Base-by-base conservation (phyloP, 768 basidiomycete genomes). In the Macrocybe gigantea region DNA sequence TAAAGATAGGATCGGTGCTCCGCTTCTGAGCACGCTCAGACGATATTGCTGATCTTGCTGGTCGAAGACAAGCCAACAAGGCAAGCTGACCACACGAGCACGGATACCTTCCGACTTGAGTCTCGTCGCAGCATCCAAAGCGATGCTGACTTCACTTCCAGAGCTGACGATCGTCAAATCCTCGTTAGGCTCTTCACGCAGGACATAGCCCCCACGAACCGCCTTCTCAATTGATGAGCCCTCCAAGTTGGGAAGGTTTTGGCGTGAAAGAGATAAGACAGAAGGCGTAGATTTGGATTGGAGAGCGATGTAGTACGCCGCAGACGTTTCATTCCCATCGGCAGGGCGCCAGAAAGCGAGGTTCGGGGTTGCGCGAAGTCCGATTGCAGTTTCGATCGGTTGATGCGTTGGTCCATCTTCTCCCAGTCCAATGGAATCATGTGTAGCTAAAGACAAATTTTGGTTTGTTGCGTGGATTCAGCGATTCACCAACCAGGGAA, bases 361-460 rank as follows among this genome's bases (percentile, higher is more conserved):
- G 73, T 97, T 95, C 57, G 94, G 94, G 39, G 82, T 81, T 9
- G 94, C 87, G 55, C 94, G 88, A 65, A 96, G 74, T 66, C 85
- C 88, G 38, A 80, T 82, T 50, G 79, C 87, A 31, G 90, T 92
- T 71, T 96, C 93, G 43, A 96, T 75, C 45, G 94, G 94, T 66
- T 96, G 93, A 65, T 97, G 93, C 33, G 93, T 97, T 43, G 94
- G 94, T 29, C 94, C 93, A 56, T 96, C 93, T 65, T 96, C 93
- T 56, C 89, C 88, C 37, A 77, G 83, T 68, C 92, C 90, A 59
- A 95, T 93, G 38, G 88, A 92, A 64, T 96, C 93, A 69, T 97
- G 93, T 45, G 93, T 96, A 15, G 91, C 93, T 87, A 48, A 5
- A 41, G 22, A 49, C 35, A 22, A 22, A 4, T 22, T 22, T 4